Evolutionary conservation across 2,329 filamentous ascomycete species (phyloP), one percentile per base, ranked within the genome.

Genomic region (Fusarium goolgardi): DNA sequence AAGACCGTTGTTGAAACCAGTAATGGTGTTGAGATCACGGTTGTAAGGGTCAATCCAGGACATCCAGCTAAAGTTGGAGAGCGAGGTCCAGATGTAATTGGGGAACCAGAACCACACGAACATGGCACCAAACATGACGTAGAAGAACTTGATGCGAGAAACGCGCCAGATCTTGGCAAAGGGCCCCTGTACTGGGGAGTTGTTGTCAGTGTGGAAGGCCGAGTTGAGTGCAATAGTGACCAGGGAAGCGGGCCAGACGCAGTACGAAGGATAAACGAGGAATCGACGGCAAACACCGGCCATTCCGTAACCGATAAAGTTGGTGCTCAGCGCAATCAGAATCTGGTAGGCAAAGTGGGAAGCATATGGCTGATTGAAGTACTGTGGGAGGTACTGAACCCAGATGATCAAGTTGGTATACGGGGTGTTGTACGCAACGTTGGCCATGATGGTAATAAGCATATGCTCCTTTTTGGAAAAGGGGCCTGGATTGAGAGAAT

Each of bases 381-480:
- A 87, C 67, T 81, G 79, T 0, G 83, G 83, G 39, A 86, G 75
- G 55, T 78, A 81, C 51, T 87, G 85, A 8, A 82, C 82, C 83
- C 83, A 86, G 62, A 86, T 83, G 59, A 86, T 85, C 71, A 84
- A 80, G 75, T 83, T 84, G 5, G 85, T 86, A 71, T 86, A 87
- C 0, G 84, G 84, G 5, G 80, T 79, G 61, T 82, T 82, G 75
- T 81, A 84, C 15, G 83, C 82, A 15, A 85, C 84, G 73, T 90
- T 90, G 55, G 89, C 86, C 84, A 87, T 87, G 74, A 87, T 85
- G 60, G 84, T 84, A 65, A 88, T 85, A 40, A 89, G 79, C 81
- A 86, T 86, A 71, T 89, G 86, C 74, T 89, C 86, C 76, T 89
- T 89, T 71, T 83, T 83, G 55, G 83, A 84, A 72, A 88, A 88